Base-by-base conservation (phyloP, 1,284 basidiomycete genomes). In the Sparassis latifolia region DNA sequence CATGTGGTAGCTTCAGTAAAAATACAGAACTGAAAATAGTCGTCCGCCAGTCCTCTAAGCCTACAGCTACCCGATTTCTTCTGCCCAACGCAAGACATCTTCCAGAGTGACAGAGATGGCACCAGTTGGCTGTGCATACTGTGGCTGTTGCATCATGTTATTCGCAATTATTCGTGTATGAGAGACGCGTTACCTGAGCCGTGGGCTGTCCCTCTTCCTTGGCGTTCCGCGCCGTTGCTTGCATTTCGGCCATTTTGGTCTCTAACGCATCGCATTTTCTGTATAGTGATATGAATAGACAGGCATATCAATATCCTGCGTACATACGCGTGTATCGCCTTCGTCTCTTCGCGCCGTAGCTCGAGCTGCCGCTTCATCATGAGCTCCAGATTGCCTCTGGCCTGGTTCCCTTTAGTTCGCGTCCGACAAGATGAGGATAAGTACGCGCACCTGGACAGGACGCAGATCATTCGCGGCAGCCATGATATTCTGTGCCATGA, bases 401-500 rank as follows among this genome's bases (percentile, higher is more conserved):
- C 86, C 83, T 87, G 30, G 40, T 20, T 20, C 20, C 20, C 20
- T 20, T 20, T 44, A 48, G 45, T 32, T 6, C 38, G 30, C 43
- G 7, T 38, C 50, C 4, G 28, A 39, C 5, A 29, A 27, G 12
- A 41, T 45, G 7, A 12, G 28, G 27, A 32, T 38, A 10, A 10
- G 33, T 20, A 31, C 32, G 12, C 12, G 12, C 30, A 82, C 86
- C 73, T 89, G 87, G 6, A 89, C 83, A 2, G 87, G 87, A n/a
- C 86, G 79, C 50, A 89, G 67, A 58, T 90, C 86, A 57, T 89
- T 89, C 33, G 84, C 86, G 29, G 86, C 84, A 5, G 85, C 86
- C 84, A 89, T 87, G 40, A 89, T 70, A 63, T 90, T 89, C 63
- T 86, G 85, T n/a, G 79, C 78, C 49, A 89, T 75, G 1, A 85